phyloP scores from a whole-genome alignment of 2,329 filamentous ascomycete genomes.

The Diaporthe vexans region DNA sequence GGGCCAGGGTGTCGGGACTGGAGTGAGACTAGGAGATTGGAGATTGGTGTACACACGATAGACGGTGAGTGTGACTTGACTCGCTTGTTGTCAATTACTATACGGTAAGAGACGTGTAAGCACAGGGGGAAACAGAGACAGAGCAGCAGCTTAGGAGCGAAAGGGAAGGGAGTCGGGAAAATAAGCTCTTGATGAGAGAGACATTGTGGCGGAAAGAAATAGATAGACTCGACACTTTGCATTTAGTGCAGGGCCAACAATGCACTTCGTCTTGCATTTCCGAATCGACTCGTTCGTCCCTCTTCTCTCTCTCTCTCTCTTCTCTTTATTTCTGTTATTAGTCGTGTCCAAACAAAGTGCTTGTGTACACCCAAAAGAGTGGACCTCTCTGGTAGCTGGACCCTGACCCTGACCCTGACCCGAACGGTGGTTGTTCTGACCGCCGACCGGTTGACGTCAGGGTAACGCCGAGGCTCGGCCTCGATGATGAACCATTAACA shows the following conservation, averaged over 20 bases:
- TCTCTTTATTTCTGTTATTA: background rate
- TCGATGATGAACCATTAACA: background rate
- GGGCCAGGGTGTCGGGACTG: background rate
- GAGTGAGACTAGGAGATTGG: background rate
- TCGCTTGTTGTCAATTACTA: background rate
- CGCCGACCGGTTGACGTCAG: slow-evolving; percentile 25
- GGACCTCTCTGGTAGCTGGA: background rate
- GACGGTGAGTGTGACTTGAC: slow-evolving; percentile 15
- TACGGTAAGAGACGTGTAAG: background rate
- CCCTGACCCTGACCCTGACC: background rate
- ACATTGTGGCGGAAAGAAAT: background rate
- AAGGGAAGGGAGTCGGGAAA: background rate
- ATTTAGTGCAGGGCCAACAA: background rate
- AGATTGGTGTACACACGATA: background rate
- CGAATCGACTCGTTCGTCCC: background rate
- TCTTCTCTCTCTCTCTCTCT: background rate
- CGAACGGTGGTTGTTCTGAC: slow-evolving; percentile 15
- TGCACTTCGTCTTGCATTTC: background rate
- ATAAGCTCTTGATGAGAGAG: background rate
- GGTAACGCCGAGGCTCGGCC: slow-evolving; percentile 26
- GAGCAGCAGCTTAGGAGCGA: too few species aligned
- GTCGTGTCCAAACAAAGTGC: background rate
- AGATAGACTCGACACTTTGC: background rate
- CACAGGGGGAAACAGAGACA: too few species aligned
- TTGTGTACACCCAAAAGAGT: background rate